Conservation (phyloP, 257 asterid genomes). For the Paraleonurus japonicus region DNA sequence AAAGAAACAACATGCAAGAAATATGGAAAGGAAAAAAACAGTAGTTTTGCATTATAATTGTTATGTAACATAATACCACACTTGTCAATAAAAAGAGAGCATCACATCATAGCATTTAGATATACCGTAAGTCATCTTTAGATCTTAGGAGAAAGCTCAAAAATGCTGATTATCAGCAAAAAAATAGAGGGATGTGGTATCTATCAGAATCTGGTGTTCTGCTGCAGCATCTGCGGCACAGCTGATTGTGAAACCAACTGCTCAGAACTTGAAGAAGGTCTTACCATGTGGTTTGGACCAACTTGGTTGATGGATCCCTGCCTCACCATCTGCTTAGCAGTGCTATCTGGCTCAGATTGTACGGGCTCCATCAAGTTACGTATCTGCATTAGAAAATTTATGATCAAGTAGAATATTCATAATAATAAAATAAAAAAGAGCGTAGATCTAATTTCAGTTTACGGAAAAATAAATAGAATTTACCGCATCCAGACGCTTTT, state of each 20-base stretch:
- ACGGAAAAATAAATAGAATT: slow-evolving; percentile 21
- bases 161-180: slow-evolving; percentile 1
- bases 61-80: neutral
- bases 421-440: neutral
- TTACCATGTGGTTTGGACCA: slow-evolving; percentile 53
- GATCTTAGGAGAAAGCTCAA: neutral
- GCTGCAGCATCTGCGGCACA: slow-evolving; percentile 72
- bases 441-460: neutral
- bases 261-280: slow-evolving; percentile 79
- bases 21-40: neutral
- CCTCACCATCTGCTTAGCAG: slow-evolving; percentile 50
- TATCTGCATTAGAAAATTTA: slow-evolving; percentile 46
- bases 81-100: neutral
- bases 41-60: neutral
- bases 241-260: slow-evolving; percentile 69
- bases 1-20: neutral
- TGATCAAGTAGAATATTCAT: neutral
- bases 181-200: slow-evolving; percentile 15
- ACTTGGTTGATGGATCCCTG: slow-evolving; percentile 50
- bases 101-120: neutral
- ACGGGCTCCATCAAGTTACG: slow-evolving; percentile 60
- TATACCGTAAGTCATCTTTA: neutral
- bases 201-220: slow-evolving; percentile 62
- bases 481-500: slow-evolving; percentile 82
- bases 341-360: slow-evolving; percentile 46